Conservation (phyloP, 305 asterid species). For the Fraxinus greggii region DNA sequence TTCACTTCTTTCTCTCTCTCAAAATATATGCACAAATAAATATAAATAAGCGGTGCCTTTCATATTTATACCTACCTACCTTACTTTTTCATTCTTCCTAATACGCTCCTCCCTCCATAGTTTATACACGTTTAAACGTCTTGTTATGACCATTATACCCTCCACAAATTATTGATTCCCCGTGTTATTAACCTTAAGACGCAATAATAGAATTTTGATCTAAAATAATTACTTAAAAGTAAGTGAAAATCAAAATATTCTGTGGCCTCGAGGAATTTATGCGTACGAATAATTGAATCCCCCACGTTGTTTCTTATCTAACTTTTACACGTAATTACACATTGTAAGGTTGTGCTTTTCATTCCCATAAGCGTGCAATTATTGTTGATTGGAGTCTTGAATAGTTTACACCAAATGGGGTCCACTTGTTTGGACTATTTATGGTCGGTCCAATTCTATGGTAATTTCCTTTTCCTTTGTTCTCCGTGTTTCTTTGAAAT, state of each 20-base stretch:
- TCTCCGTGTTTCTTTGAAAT: not conserved
- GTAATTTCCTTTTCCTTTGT: constrained; percentile 23
- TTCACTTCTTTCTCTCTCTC: constrained; percentile 25
- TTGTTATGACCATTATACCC: constrained; percentile 31
- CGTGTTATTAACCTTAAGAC: not conserved
- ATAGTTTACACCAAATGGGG: constrained; percentile 44
- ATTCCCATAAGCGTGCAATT: constrained; percentile 25
- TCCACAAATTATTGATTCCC: not conserved
- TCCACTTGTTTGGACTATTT: constrained; percentile 52
- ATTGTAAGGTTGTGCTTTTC: constrained; percentile 23
- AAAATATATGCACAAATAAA: constrained; percentile 33
- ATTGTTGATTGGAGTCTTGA: constrained; percentile 52
- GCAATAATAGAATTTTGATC: not conserved
- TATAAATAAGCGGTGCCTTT: constrained; percentile 38
- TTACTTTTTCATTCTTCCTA: constrained; percentile 18
- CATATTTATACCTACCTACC: constrained; percentile 49
- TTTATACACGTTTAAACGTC: not conserved
- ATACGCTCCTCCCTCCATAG: constrained; percentile 21
- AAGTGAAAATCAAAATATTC: not conserved
- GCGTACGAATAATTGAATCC: not conserved
- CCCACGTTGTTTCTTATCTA: constrained; percentile 12
- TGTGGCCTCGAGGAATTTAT: not conserved
- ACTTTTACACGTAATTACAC: constrained; percentile 26
- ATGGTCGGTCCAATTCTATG: constrained; percentile 40
- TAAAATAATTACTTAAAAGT: not conserved